Evolutionary conservation across 305 asterid species (phyloP).

Genomic region (Fraxinus floribunda): DNA sequence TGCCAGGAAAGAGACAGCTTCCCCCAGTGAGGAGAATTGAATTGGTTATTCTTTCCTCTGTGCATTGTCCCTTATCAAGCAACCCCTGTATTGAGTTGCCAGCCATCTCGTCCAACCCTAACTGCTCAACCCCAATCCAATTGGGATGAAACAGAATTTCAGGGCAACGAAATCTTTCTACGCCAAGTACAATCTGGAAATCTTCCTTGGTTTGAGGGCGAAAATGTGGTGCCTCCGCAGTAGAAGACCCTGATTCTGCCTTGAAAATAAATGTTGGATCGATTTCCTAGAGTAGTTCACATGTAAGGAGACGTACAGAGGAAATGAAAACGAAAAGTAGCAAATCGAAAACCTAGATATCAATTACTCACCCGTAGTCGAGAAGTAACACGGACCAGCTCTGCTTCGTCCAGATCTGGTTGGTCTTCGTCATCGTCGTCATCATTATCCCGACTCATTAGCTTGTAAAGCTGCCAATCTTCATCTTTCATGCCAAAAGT

Average conservation of each 20-base stretch:
- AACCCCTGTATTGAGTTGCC: slow-evolving; percentile 69
- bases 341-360: neutral
- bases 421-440: slow-evolving; percentile 70
- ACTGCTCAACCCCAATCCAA: slow-evolving; percentile 79
- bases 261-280: slow-evolving; percentile 77
- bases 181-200: slow-evolving; percentile 75
- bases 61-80: slow-evolving; percentile 34
- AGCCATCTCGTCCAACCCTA: slow-evolving; percentile 90
- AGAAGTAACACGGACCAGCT: slow-evolving; percentile 76
- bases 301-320: neutral
- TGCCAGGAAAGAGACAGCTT: slow-evolving; percentile 75
- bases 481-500: slow-evolving; percentile 90
- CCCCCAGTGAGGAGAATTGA: slow-evolving; percentile 88
- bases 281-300: slow-evolving; percentile 52
- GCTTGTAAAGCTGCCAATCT: slow-evolving; percentile 99
- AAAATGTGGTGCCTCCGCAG: slow-evolving; percentile 66
- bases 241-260: slow-evolving; percentile 58
- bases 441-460: slow-evolving; percentile 87
- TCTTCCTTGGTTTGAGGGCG: slow-evolving; percentile 90
- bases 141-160: slow-evolving; percentile 80
- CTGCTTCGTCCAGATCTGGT: slow-evolving; percentile 76
- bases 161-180: slow-evolving; percentile 92
- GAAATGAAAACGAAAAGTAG: neutral
- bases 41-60: slow-evolving; percentile 61
- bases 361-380: slow-evolving; percentile 68